Base-by-base conservation (phyloP, 2,329 filamentous ascomycete species). In the Stemphylium vesicarium region DNA sequence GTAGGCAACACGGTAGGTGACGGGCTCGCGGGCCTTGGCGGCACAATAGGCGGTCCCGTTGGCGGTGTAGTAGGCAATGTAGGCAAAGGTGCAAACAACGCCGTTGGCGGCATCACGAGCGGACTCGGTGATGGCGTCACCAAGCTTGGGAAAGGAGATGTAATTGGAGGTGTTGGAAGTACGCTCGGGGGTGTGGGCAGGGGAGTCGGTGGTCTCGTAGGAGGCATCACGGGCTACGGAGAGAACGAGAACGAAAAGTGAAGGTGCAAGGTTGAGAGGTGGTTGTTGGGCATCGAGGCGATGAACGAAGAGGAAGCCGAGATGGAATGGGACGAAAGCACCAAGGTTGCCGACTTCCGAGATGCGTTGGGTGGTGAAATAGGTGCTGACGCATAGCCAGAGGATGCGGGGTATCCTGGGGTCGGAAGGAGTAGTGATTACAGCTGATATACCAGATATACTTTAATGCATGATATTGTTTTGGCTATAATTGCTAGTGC, bases 101-200 rank as follows among this genome's bases (percentile, higher is more conserved):
- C 77, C 7, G 76, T 79, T 2, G 65, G 68, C 4, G 76, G 77
- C 2, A 69, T 78, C 20, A 77, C 76, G 2, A 69, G 74, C 4
- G 79, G 79, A 3, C 43, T 80, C 2, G 79, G 78, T 4, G 76
- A 78, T n/a, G 78, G 78, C 1, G 76, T 81, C 4, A 75, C 74
- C 2, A 79, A 79, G 58, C 47, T 81, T 1, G 78, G 78, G 0
- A 77, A 75, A 41, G 79, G 79, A 0, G 76, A 81, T 62, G 64
- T 80, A 2, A 65, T 80, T 20, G 79, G 79, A 2, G 77, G 77
- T 2, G 58, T 80, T 6, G 74, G 76, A 6, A 76, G 72, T 11
- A 78, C 74, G 5, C 66, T 78, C 15, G 77, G 77, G 12, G 78
- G 78, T 20, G 77, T 79, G 0, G 65, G 68, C 1, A 70, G 64